Evolutionary conservation across 331 rosid genomes (phyloP).

Genomic region (Dryas integrifolia): DNA sequence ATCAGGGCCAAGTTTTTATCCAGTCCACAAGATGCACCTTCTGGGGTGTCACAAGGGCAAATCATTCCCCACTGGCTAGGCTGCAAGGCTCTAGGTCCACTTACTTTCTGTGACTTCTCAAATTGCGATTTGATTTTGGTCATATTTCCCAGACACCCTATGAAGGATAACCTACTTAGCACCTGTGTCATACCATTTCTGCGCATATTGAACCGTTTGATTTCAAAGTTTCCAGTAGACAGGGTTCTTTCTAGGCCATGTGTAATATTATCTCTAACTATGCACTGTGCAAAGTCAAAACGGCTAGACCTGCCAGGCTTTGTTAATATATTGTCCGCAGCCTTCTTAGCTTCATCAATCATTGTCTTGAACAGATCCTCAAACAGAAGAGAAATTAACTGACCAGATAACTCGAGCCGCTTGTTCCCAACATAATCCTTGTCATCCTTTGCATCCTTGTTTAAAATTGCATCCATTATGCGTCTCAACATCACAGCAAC

Average conservation of each 20-base stretch:
- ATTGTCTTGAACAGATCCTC: constrained; percentile 95
- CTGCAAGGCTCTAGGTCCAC: constrained; percentile 94
- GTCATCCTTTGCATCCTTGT: constrained; percentile 90
- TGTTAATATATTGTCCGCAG: constrained; percentile 42
- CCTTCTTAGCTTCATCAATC: constrained; percentile 42
- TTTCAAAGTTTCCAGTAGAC: constrained; percentile 75
- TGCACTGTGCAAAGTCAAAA: constrained; percentile 54
- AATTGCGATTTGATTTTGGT: constrained; percentile 81
- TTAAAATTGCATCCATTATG: constrained; percentile 85
- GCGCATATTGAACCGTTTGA: constrained; percentile 73
- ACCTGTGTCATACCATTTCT: constrained; percentile 90
- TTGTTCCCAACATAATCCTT: constrained; percentile 99
- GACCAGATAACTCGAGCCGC: constrained; percentile 92
- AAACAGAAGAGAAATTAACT: constrained; percentile 75
- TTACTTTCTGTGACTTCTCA: constrained; percentile 93
- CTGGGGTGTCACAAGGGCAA: constrained; percentile 98
- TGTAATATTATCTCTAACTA: constrained; percentile 38
- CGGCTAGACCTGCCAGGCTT: constrained; percentile 57
- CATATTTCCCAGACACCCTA: constrained; percentile 73
- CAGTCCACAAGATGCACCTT: constrained; percentile 92
- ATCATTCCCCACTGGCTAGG: constrained; percentile 99
- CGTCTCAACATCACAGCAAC: constrained; percentile 91
- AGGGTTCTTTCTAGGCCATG: constrained; percentile 72
- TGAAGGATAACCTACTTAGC: constrained; percentile 74
- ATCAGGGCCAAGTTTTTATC: constrained; percentile 89